Evolutionary conservation across 148 eudicot genomes (phyloP), one percentile per base, ranked within the genome.

Genomic region (Pouteria glomerata): DNA sequence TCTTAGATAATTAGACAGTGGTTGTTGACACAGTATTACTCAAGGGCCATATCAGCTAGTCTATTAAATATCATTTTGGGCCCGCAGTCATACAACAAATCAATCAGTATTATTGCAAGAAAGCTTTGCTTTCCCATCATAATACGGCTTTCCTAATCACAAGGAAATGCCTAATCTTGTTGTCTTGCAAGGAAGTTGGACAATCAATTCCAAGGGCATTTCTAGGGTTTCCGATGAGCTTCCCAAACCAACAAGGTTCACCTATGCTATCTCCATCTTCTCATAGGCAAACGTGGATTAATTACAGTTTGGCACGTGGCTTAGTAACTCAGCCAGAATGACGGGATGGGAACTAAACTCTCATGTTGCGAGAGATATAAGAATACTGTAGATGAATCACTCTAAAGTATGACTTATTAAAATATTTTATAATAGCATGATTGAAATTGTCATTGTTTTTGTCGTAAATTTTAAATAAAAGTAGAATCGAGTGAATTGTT

Each of bases 151-250:
- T 13, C 47, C 27, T 62, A 37, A 37, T 42, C 23, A 10, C 5
- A 1, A 19, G 24, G 5, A 63, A 64, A 41, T 41, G 29, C n/a
- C 33, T 33, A 41, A 23, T 26, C 33, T 24, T 34, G 16, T 23
- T 35, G 60, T 52, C 31, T 68, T 33, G 19, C 30, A 23, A 68
- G 72, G 72, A 59, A 4, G 72, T 66, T 66, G 57, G 41, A n/a
- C 70, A 24, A 48, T 66, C 57, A 66, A 19, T 66, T 66, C 70
- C 37, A 2, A 19, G 34, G 57, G 29, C 70, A 19, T 26, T 30
- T 66, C 34, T 23, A 16, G 34, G 34, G 39, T 29, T 66, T 30
- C 23, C 31, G 11, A 42, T 18, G 26, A 26, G 19, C 27, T 55
- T 19, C n/a, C 26, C n/a, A 6, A 55, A 39, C 5, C 12, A 12